Percentiles rank a stretch among this genome's conserved stretches.
Conservation (phyloP, 2,329 filamentous ascomycete species). For the Dactylellina leptospora region DNA sequence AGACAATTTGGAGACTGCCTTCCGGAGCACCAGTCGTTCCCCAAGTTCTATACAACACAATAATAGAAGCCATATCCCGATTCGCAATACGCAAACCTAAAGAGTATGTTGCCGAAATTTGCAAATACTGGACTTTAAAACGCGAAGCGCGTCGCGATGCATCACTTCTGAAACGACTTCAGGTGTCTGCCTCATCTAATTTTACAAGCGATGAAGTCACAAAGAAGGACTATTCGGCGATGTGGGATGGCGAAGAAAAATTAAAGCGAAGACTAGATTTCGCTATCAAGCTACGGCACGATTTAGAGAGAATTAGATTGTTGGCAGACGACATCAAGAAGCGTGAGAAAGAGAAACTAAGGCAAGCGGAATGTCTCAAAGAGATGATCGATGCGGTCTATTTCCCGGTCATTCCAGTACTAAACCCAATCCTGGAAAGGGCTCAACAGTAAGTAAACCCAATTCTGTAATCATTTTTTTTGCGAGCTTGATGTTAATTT, state of each 20-base stretch:
- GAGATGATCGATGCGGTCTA: conserved; percentile 88
- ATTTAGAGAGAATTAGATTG: conserved; percentile 78
- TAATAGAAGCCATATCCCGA: conserved; percentile 81
- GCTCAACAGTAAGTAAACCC: conserved; percentile 75
- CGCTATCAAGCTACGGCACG: conserved; percentile 75
- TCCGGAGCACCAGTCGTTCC: conserved; percentile 96
- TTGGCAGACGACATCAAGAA: conserved; percentile 73
- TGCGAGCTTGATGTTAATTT: no score
- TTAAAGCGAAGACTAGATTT: conserved; percentile 87
- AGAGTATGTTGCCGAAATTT: conserved; percentile 90
- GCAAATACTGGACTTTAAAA: conserved; percentile 98
- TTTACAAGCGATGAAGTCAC: conserved; percentile 99
- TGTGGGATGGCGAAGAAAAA: conserved; percentile 81
- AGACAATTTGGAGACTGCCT: conserved; percentile 86
- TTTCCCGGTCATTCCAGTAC: conserved; percentile 81
- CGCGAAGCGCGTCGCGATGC: conserved; percentile 90
- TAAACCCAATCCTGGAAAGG: conserved; percentile 80
- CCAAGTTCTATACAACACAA: conserved; percentile 82
- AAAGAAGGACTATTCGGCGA: conserved; percentile 90
- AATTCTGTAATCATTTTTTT: neutral
- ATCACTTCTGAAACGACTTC: conserved; percentile 87
- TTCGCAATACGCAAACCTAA: conserved; percentile 88
- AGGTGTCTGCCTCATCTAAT: conserved; percentile 80
- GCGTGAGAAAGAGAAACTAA: conserved; percentile 79
- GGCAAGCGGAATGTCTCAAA: conserved; percentile 77